phyloP scores from a whole-genome alignment of 306 rosid species.

The Gleditsia sinensis region DNA sequence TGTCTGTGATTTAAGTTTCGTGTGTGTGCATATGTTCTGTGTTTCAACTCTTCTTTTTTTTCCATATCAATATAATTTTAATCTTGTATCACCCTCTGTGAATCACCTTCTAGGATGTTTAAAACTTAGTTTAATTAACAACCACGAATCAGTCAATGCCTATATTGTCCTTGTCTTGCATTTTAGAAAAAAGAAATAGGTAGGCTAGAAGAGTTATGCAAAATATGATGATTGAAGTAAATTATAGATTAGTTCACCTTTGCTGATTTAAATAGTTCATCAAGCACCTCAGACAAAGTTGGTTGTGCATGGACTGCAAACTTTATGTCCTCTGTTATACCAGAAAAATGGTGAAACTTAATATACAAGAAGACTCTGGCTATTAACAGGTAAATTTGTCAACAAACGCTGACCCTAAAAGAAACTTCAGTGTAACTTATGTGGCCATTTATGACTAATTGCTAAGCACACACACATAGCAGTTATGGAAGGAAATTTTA shows the following conservation, averaged over 20 bases:
- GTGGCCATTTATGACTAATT: slow-evolving; percentile 2
- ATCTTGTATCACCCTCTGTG: neutral
- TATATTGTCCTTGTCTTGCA: slow-evolving; percentile 11
- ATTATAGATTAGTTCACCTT: slow-evolving; percentile 62
- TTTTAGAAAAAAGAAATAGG: too few relatives aligned
- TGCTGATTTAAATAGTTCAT: slow-evolving; percentile 90
- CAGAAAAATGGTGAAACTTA: slow-evolving; percentile 23
- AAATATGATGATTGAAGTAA: neutral
- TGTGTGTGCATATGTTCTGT: neutral
- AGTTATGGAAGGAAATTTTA: slow-evolving; percentile 27
- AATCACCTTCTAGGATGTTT: neutral
- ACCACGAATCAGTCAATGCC: neutral
- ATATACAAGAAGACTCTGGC: neutral
- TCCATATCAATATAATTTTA: neutral
- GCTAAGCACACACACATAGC: neutral
- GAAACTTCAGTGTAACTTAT: neutral
- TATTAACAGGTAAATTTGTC: neutral
- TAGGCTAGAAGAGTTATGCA: too few relatives aligned
- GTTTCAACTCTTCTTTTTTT: too few relatives aligned
- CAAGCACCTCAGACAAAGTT: slow-evolving; percentile 95
- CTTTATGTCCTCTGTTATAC: slow-evolving; percentile 72
- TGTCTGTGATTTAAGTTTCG: too few relatives aligned
- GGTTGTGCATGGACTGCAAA: slow-evolving; percentile 95
- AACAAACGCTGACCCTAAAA: neutral
- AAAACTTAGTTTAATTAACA: too few relatives aligned